Evolutionary conservation across 805 yeast species (phyloP), one percentile per base, ranked within the genome.

Genomic region (Pichia rugopelliculosa): DNA sequence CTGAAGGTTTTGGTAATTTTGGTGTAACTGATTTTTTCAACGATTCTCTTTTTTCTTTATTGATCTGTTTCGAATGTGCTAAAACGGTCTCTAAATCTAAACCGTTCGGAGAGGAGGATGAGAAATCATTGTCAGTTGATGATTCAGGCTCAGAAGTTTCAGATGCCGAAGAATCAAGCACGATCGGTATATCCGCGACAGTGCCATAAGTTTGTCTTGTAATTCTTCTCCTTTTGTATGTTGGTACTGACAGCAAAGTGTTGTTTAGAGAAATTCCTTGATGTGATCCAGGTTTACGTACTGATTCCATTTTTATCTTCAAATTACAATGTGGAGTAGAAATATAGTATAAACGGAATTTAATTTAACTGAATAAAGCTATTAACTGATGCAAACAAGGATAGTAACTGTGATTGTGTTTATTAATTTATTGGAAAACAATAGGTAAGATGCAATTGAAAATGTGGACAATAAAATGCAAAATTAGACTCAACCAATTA

Each of bases 141-240:
- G 41, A 26, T 7, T 26, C 44, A 9, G 25, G 6, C 21, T 39
- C 26, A 15, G 25, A 15, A 8, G 27, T 18, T 15, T 25, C 40
- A 1, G 40, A 36, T 13, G 47, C 33, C 7, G n/a, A 27, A 1
- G 50, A 47, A 26, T 46, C 49, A 17, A 47, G 17, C 12, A 47
- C 42, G 7, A 47, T 47, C 9, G 50, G 50, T 15, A 39, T 24
- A 36, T 47, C 46, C 23, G 21, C 27, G 3, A 37, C 25, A 8
- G 46, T 39, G 9, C 50, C 50, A 13, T 18, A 33, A 8, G 41
- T 30, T 7, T 42, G 39, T 13, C 50, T 39, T 3, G 50, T 47
- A 9, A 42, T 12, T 15, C 49, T 42, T 23, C 39, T 42, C 30
- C 37, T 36, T 18, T 23, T 46, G 10, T 18, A 12, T 2, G 38